These are phyloP conservation scores for Gracilaria domingensis DNA, from an alignment of 23 red algal species.

Conservation along the genomic window DNA sequence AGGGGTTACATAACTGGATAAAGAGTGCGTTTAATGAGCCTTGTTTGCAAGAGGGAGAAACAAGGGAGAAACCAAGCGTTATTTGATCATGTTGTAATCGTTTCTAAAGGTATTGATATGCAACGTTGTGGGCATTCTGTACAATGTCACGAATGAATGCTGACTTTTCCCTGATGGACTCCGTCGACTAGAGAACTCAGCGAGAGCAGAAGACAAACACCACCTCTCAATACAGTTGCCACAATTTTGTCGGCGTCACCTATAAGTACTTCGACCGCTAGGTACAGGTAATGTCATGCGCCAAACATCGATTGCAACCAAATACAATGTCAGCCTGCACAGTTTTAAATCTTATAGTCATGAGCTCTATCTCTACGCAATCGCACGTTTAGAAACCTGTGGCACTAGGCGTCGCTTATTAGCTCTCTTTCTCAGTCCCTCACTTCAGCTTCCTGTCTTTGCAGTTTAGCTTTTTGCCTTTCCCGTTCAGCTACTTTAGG, in stretches of 20 bases:
- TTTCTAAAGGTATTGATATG: background rate
- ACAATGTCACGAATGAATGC: no score
- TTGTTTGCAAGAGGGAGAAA: background rate
- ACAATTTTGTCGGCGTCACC: no score
- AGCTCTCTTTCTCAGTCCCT: background rate
- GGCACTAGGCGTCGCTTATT: background rate
- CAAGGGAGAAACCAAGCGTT: background rate
- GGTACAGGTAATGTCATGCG: no score
- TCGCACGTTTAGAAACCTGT: background rate
- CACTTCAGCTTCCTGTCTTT: background rate
- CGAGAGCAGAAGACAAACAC: no score
- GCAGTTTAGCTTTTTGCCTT: constrained; percentile 14
- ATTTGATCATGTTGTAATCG: background rate
- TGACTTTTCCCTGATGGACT: no score
- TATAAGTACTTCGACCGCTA: no score
- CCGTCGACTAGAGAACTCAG: no score
- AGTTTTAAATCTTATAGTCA: background rate
- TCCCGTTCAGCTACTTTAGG: constrained; percentile 49
- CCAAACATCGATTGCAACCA: no score
- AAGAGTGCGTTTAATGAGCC: background rate
- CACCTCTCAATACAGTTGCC: no score
- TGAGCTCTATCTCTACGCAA: background rate
- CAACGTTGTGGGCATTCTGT: background rate
- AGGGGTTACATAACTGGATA: constrained; percentile 11
- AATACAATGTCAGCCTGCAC: no score